Percentiles rank a stretch among this genome's conserved stretches.
phyloP scores from a whole-genome alignment of 2,329 filamentous ascomycete species.

The Fusarium sp. region DNA sequence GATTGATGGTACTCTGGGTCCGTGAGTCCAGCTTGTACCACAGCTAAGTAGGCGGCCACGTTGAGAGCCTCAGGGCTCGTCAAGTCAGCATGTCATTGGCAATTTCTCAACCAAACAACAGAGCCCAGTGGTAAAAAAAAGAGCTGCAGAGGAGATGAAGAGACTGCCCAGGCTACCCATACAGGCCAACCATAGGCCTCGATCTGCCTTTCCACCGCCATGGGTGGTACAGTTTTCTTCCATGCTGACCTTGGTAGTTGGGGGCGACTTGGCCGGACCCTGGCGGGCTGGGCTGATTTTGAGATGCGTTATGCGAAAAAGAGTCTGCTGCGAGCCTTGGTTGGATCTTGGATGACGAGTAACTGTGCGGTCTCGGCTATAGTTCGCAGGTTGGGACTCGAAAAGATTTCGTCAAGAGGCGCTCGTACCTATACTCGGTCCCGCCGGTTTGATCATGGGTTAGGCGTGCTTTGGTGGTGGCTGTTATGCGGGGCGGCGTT shows the following conservation, averaged over 20 bases:
- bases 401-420: not conserved
- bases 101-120: constrained; percentile 21
- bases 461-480: constrained; percentile 3
- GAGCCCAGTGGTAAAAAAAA: not conserved
- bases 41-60: constrained; percentile 7
- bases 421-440: not conserved
- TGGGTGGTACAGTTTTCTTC: not conserved
- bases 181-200: constrained; percentile 13
- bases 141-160: constrained; percentile 20
- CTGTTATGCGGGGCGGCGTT: constrained; percentile 16
- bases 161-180: constrained; percentile 2
- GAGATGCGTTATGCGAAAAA: constrained; percentile 4
- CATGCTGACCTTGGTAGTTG: constrained; percentile 4
- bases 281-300: not conserved
- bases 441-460: constrained; percentile 5
- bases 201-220: constrained; percentile 3
- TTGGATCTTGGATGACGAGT: constrained; percentile 1
- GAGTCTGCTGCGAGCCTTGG: constrained; percentile 3
- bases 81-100: constrained; percentile 19
- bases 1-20: constrained; percentile 4
- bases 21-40: constrained; percentile 12
- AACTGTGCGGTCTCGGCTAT: not conserved
- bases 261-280: not conserved
- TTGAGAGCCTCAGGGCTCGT: not conserved
- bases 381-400: constrained; percentile 1